Evolutionary conservation across 164 flowering plant species (phyloP), one percentile per base, ranked within the genome.

Genomic region (Berberis vulgaris): DNA sequence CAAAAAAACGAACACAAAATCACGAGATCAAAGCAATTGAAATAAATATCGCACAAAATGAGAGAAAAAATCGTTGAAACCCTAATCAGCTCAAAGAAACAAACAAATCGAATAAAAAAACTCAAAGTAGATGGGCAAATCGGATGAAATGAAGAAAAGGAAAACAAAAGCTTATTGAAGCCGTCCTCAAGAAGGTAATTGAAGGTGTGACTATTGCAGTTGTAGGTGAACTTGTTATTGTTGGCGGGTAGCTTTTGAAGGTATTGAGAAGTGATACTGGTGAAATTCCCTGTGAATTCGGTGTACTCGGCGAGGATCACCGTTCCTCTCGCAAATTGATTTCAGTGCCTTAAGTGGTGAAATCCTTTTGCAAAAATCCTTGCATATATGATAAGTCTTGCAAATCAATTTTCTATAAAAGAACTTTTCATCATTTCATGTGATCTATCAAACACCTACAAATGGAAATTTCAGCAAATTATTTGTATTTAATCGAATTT

Each of bases 181-280:
- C 73, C 73, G 9, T 65, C 54, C 9, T 70, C 67, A 47, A 65
- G 62, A 6, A 65, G 61, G 57, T 65, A 70, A 55, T 70, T 70
- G 57, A 70, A 70, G 44, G 73, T 70, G 39, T 70, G 69, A n/a
- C 44, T 45, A 61, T 70, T 69, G 55, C 73, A 70, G 44, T 65
- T 70, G 61, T 70, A 70, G 41, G 69, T 70, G 56, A 65, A 70
- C 63, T 50, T 65, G 69, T 70, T 70, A 54, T 70, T 70, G 60
- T 49, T 54, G 2, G 73, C 66, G n/a, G 73, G 73, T 26, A 70
- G 69, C 43, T 70, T 70, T 38, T 61, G 65, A 41, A 70, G 69
- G 38, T 69, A 70, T 53, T 70, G 73, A 53, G 56, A 26, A 10
- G 73, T 69, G 38, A 70, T 65, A 50, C 54, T 61, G n/a, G 61